Percentiles rank a stretch among this genome's conserved stretches.
Evolutionary conservation across 352 stramenopile genomes (phyloP).

Genomic region (Halophytophthora polymorphica): DNA sequence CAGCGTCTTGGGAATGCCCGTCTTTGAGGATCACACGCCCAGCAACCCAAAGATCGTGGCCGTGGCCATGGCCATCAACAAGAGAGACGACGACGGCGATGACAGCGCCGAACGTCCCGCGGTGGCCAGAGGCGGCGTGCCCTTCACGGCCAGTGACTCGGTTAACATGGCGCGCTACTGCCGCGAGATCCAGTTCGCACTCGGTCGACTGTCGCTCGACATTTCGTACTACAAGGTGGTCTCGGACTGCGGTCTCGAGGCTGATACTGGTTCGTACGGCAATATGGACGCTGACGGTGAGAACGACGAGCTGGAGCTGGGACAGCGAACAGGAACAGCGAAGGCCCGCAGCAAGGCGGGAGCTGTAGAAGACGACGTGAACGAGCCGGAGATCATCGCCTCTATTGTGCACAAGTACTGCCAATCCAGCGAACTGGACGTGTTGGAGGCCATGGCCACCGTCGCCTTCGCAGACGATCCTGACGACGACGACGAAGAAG

Average conservation of each 20-base stretch:
- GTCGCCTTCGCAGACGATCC: constrained; percentile 19
- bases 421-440: constrained; percentile 44
- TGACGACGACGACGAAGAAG: constrained; percentile 23
- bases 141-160: constrained; percentile 46
- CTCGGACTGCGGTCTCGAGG: constrained; percentile 40
- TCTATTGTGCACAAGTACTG: constrained; percentile 65
- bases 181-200: constrained; percentile 63
- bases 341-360: constrained; percentile 1
- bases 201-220: constrained; percentile 56
- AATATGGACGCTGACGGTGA: constrained; percentile 7
- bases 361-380: constrained; percentile 25
- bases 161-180: constrained; percentile 55
- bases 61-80: constrained; percentile 87
- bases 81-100: constrained; percentile 34
- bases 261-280: constrained; percentile 1
- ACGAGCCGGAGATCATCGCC: constrained; percentile 50
- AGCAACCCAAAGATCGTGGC: constrained; percentile 63
- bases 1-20: constrained; percentile 60
- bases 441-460: constrained; percentile 25
- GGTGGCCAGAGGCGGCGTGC: constrained; percentile 21
- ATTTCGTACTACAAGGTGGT: constrained; percentile 75
- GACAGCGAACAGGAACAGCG: neutral
- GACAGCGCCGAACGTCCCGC: constrained; percentile 13
- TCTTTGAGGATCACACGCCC: constrained; percentile 59
- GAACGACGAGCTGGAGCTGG: constrained; percentile 1